Conservation (phyloP, 148 eudicot genomes). For the Selenicereus undatus region DNA sequence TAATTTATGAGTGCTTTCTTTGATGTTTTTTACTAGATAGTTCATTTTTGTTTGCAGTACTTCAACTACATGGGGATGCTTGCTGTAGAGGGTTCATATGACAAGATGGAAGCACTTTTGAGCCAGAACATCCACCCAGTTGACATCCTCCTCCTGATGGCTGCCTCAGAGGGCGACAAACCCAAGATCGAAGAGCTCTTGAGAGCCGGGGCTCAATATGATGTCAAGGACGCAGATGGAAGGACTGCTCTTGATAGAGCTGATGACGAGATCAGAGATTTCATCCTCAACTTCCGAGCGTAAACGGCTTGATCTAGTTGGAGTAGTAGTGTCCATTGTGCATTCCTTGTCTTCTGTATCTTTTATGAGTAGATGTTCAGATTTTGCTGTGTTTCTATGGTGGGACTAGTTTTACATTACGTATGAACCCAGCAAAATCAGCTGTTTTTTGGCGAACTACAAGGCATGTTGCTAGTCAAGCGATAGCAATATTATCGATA, state of each 20-base stretch:
- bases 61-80: conserved; percentile 99
- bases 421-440: not conserved
- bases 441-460: not conserved
- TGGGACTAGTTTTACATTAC: not conserved
- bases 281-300: conserved; percentile 53
- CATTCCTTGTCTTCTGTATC: conserved; percentile 4
- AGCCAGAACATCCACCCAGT: conserved; percentile 83
- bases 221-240: conserved; percentile 76
- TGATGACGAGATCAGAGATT: conserved; percentile 61
- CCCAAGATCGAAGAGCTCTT: conserved; percentile 88
- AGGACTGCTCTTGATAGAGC: conserved; percentile 76
- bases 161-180: conserved; percentile 81
- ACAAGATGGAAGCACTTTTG: conserved; percentile 87
- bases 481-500: too few species aligned
- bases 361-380: not conserved
- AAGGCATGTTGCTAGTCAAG: not conserved
- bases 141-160: conserved; percentile 80
- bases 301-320: conserved; percentile 45
- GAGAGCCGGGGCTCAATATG: conserved; percentile 75
- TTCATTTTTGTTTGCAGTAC: conserved; percentile 45
- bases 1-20: not conserved
- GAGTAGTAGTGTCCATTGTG: not conserved
- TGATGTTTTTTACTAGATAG: not conserved
- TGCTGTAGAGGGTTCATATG: conserved; percentile 92
- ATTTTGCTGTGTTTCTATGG: not conserved